A percentile compares a stretch with the other conserved stretches of the same genome.
Evolutionary conservation across 352 stramenopile species (phyloP).

Genomic region (Ophiocytium majus): DNA sequence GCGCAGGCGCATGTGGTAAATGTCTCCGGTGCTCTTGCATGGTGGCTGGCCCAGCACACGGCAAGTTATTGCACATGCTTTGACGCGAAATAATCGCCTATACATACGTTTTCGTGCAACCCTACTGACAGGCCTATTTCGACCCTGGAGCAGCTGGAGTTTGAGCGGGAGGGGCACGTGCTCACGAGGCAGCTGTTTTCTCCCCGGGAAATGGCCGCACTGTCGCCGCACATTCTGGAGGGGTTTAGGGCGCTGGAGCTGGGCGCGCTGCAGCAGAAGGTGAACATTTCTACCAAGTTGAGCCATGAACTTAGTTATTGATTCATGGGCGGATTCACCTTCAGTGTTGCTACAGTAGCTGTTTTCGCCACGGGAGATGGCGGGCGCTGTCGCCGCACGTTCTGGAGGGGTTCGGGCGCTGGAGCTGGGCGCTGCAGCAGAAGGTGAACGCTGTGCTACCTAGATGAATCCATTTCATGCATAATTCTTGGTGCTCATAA

Average conservation of each 20-base stretch:
- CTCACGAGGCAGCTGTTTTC: constrained; percentile 10
- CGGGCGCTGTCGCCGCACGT: neutral
- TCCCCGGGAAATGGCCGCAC: neutral
- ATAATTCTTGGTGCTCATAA: too few species aligned
- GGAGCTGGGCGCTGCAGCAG: constrained; percentile 17
- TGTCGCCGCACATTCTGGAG: constrained; percentile 6
- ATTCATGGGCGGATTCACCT: too few species aligned
- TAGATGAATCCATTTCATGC: too few species aligned
- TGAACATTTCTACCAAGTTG: too few species aligned
- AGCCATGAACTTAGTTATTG: too few species aligned
- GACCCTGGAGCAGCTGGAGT: neutral
- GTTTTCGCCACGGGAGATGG: constrained; percentile 15
- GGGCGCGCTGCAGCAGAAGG: constrained; percentile 23
- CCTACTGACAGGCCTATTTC: neutral
- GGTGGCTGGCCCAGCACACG: neutral
- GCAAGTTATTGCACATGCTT: neutral
- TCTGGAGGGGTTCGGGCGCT: neutral
- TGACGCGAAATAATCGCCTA: neutral
- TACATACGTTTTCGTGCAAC: neutral
- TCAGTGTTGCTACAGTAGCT: too few species aligned
- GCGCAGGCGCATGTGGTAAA: neutral
- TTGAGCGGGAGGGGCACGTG: constrained; percentile 15
- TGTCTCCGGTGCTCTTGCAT: too few species aligned
- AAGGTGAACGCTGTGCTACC: too few species aligned
- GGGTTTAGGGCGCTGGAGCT: neutral